Percentiles rank a stretch among this genome's conserved stretches.
These are phyloP conservation scores for Hippophae rhamnoides DNA, from an alignment of 306 rosid species.

Conservation along the genomic window DNA sequence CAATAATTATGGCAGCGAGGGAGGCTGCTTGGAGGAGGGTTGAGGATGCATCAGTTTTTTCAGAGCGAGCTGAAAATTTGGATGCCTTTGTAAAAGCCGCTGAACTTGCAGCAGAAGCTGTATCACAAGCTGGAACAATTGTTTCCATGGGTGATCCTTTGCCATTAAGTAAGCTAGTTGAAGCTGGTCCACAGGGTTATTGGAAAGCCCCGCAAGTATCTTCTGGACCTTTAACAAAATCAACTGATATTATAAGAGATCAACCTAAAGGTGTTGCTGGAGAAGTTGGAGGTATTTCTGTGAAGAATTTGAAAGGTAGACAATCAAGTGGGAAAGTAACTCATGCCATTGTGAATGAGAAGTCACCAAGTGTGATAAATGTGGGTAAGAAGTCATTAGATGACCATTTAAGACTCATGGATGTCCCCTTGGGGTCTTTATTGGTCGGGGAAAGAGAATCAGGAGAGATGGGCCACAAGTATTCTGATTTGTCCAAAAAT, in stretches of 20 bases:
- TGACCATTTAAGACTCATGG: slow-evolving; percentile 33
- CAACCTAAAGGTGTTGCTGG: slow-evolving; percentile 24
- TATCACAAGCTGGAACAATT: slow-evolving; percentile 89
- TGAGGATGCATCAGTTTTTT: slow-evolving; percentile 84
- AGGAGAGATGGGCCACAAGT: slow-evolving; percentile 31
- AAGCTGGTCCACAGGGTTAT: slow-evolving; percentile 66
- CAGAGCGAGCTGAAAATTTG: slow-evolving; percentile 84
- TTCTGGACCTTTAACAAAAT: slow-evolving; percentile 31
- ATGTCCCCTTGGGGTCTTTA: slow-evolving; percentile 24
- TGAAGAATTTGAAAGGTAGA: slow-evolving; percentile 20
- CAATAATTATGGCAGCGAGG: slow-evolving; percentile 62
- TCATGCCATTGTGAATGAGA: slow-evolving; percentile 25
- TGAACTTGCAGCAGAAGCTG: slow-evolving; percentile 97
- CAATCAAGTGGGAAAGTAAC: slow-evolving; percentile 32
- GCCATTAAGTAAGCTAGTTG: slow-evolving; percentile 43
- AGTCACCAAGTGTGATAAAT: slow-evolving; percentile 28
- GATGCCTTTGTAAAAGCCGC: slow-evolving; percentile 96
- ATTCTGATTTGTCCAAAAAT: slow-evolving; percentile 43
- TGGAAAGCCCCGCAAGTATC: slow-evolving; percentile 44
- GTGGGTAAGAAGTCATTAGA: slow-evolving; percentile 26
- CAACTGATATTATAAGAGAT: slow-evolving; percentile 34
- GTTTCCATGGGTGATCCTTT: slow-evolving; percentile 86
- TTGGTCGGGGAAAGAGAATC: slow-evolving; percentile 24
- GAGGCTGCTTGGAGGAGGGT: slow-evolving; percentile 75
- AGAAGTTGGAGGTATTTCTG: slow-evolving; percentile 36